Conservation (phyloP, 2,329 filamentous ascomycete species). For the Grosmannia clavigera region DNA sequence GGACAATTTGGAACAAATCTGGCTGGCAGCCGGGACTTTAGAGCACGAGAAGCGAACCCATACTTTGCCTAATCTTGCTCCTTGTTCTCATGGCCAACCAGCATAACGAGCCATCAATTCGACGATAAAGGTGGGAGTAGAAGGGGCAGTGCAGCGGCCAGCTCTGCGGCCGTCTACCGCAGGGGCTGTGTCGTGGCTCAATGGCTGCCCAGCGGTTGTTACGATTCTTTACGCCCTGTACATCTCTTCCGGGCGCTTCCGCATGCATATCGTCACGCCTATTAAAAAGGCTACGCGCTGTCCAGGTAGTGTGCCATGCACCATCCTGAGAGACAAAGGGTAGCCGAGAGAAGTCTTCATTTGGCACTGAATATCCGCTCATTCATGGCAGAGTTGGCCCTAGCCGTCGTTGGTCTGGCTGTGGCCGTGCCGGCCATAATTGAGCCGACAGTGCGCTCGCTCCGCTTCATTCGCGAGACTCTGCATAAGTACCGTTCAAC, state of each 20-base stretch:
- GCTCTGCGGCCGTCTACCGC: neutral
- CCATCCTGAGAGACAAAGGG: too few relatives aligned
- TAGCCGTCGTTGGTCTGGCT: neutral
- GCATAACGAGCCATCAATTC: neutral
- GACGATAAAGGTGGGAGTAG: neutral
- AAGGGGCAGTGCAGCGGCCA: neutral
- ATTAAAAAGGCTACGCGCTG: neutral
- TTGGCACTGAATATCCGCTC: neutral
- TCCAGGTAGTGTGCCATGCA: too few relatives aligned
- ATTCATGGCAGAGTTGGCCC: neutral
- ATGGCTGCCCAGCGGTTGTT: neutral
- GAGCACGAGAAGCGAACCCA: too few relatives aligned
- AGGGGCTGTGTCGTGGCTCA: neutral
- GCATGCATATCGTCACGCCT: neutral
- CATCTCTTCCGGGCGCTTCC: neutral
- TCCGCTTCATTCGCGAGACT: neutral
- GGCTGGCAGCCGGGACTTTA: too few relatives aligned
- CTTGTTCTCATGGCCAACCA: neutral
- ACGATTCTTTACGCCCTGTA: neutral
- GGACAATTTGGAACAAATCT: too few relatives aligned
- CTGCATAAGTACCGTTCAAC: neutral
- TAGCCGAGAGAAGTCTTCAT: neutral
- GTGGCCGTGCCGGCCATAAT: neutral
- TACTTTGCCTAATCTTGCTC: neutral
- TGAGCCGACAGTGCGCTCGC: neutral